Base-by-base conservation (phyloP, 306 rosid species). In the Vicia faba region DNA sequence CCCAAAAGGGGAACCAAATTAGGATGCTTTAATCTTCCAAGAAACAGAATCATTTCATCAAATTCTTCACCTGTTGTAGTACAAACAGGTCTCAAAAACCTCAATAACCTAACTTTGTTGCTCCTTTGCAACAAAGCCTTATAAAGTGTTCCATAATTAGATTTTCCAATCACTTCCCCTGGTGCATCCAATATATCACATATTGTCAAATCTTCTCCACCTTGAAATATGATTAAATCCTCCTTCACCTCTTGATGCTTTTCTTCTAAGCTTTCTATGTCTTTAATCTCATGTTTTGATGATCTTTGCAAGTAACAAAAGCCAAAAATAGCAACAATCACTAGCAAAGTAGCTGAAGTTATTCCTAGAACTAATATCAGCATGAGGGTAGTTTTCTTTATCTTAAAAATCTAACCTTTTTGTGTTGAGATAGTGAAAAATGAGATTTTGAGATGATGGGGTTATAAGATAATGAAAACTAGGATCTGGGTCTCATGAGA, bases 111-210 rank as follows among this genome's bases (percentile, higher is more conserved):
- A 75, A 88, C 85, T 11, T 83, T 70, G 49, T 78, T 84, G 56
- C 88, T 82, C 38, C 79, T 50, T 75, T 85, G 99, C 78, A 95
- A 76, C 45, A 90, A 80, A 3, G 99, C 97, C 83, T 91, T 85
- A 45, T 95, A 95, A 69, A 95, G 50, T 7, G 99, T 95, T 0
- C 97, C 97, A 82, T 81, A 80, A 75, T 83, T 82, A 29, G 99
- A 91, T 68, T 95, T 95, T 7, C 99, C 99, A 65, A 91, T 90
- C 33, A 95, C 99, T 71, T 95, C 99, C 0, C 99, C 99, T 0
- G 99, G 97, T 82, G 99, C 99, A 67, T 95, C 99, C 60, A 95
- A 75, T 38, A 95, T 79, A 68, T 95, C 99, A 67, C 83, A 70
- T 9, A 95, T 84, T 48, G 87, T 79, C 54, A 95, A 81, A 67